Conservation (phyloP, 805 yeast genomes). For the Zygosaccharomyces rouxii region DNA sequence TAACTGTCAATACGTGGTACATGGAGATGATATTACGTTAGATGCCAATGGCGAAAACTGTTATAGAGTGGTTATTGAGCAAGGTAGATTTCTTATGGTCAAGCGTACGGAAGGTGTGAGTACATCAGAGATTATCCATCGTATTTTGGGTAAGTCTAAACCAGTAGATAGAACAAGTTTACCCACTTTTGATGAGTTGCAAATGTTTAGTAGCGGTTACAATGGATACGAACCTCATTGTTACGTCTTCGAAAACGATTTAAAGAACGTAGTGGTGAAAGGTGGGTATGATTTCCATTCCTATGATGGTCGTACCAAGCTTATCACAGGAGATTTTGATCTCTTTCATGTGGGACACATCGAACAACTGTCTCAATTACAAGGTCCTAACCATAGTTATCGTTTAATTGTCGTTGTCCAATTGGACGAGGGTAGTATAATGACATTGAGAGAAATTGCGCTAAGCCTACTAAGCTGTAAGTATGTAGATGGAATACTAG, state of each 20-base stretch:
- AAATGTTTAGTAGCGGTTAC: conserved; percentile 54
- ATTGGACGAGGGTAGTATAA: conserved; percentile 71
- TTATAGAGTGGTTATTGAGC: conserved; percentile 74
- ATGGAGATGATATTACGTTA: conserved; percentile 96
- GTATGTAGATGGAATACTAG: conserved; percentile 72
- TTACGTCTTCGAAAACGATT: conserved; percentile 50
- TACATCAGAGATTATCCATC: conserved; percentile 89
- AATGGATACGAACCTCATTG: conserved; percentile 55
- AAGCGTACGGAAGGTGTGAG: conserved; percentile 91
- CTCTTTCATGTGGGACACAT: conserved; percentile 92
- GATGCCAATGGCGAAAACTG: conserved; percentile 96
- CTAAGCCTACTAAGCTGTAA: conserved; percentile 84
- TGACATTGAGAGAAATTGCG: conserved; percentile 82
- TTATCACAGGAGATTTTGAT: conserved; percentile 80
- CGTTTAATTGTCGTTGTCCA: conserved; percentile 51
- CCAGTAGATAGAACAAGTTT: neutral
- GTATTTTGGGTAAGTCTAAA: conserved; percentile 52
- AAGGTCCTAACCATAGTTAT: conserved; percentile 48
- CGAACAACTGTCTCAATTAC: conserved; percentile 50
- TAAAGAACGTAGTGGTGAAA: conserved; percentile 31
- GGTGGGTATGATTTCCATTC: conserved; percentile 14
- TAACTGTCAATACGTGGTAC: conserved; percentile 88
- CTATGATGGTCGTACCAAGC: neutral
- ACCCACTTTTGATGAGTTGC: conserved; percentile 25
- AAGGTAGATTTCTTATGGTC: conserved; percentile 85